Evolutionary conservation across 331 rosid species (phyloP).

Genomic region (Erythrophleum ivorense): DNA sequence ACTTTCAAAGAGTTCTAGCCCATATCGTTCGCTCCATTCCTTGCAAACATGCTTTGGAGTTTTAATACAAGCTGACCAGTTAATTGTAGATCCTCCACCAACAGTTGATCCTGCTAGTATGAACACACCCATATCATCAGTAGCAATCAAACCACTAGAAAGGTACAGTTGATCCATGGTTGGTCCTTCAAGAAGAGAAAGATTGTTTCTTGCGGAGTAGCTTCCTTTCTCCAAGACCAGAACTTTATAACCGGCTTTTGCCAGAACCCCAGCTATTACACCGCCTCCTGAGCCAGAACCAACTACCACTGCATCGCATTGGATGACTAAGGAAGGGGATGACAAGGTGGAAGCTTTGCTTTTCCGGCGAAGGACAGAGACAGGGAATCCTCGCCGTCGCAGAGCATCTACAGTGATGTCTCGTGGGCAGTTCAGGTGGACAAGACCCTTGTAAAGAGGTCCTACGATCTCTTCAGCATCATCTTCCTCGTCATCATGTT

Average conservation of each 20-base stretch:
- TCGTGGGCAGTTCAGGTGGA: slow-evolving; percentile 51
- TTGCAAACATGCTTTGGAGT: slow-evolving; percentile 69
- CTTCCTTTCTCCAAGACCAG: slow-evolving; percentile 77
- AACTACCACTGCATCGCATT: slow-evolving; percentile 79
- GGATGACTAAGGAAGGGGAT: slow-evolving; percentile 59
- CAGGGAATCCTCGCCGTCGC: slow-evolving; percentile 52
- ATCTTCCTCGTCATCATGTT: slow-evolving; percentile 24
- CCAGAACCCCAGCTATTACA: slow-evolving; percentile 76
- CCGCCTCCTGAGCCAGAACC: slow-evolving; percentile 94
- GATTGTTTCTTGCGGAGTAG: slow-evolving; percentile 73
- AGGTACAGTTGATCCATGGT: slow-evolving; percentile 77
- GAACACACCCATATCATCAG: slow-evolving; percentile 61
- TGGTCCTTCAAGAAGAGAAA: slow-evolving; percentile 82
- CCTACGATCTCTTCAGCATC: slow-evolving; percentile 53
- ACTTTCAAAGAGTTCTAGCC: slow-evolving; percentile 65
- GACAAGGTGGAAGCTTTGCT: slow-evolving; percentile 30
- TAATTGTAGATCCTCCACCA: slow-evolving; percentile 84
- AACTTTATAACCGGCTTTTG: slow-evolving; percentile 77
- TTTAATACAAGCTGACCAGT: slow-evolving; percentile 72
- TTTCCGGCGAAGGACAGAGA: slow-evolving; percentile 43
- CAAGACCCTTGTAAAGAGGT: slow-evolving; percentile 68
- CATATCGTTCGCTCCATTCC: slow-evolving; percentile 64
- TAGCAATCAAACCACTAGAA: slow-evolving; percentile 62
- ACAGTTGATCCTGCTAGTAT: slow-evolving; percentile 77
- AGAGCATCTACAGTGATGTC: slow-evolving; percentile 51